Conservation (phyloP, 2,329 filamentous ascomycete genomes). For the Ceratocystis smalleyi region DNA sequence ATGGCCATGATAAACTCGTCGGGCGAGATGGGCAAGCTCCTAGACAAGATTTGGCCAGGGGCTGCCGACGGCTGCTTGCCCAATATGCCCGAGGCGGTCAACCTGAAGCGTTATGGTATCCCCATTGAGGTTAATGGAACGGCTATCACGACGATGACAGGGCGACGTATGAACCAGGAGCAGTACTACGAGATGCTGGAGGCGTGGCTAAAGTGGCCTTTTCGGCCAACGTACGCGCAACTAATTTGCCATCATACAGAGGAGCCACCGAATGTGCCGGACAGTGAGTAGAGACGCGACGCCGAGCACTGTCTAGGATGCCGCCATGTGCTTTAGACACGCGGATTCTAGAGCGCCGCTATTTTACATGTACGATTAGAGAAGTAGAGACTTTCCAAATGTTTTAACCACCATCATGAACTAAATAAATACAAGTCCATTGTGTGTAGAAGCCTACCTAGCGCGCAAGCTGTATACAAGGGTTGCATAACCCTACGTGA, state of each 20-base stretch:
- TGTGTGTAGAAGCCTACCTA: too few relatives aligned
- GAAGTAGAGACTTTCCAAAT: too few relatives aligned
- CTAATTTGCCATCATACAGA: slow-evolving; percentile 30
- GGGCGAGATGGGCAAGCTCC: slow-evolving; percentile 27
- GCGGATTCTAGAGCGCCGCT: too few relatives aligned
- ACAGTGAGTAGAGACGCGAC: neutral
- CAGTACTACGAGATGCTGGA: slow-evolving; percentile 45
- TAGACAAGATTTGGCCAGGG: slow-evolving; percentile 44
- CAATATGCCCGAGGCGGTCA: slow-evolving; percentile 33
- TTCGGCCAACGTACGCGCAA: slow-evolving; percentile 35
- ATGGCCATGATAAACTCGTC: slow-evolving; percentile 27
- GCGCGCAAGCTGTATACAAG: too few relatives aligned
- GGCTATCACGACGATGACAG: slow-evolving; percentile 29
- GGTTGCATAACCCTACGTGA: too few relatives aligned
- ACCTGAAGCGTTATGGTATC: slow-evolving; percentile 34
- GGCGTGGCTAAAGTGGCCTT: slow-evolving; percentile 52
- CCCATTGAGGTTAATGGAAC: slow-evolving; percentile 21
- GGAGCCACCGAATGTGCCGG: slow-evolving; percentile 16
- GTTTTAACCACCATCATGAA: too few relatives aligned
- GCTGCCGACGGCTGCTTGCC: slow-evolving; percentile 38
- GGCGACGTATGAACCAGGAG: slow-evolving; percentile 34
- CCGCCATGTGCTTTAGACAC: too few relatives aligned
- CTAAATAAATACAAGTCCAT: too few relatives aligned
- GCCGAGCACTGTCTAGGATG: too few relatives aligned
- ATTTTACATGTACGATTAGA: too few relatives aligned